phyloP scores from a whole-genome alignment of 208 protist species.

The Leishmania tropica region DNA sequence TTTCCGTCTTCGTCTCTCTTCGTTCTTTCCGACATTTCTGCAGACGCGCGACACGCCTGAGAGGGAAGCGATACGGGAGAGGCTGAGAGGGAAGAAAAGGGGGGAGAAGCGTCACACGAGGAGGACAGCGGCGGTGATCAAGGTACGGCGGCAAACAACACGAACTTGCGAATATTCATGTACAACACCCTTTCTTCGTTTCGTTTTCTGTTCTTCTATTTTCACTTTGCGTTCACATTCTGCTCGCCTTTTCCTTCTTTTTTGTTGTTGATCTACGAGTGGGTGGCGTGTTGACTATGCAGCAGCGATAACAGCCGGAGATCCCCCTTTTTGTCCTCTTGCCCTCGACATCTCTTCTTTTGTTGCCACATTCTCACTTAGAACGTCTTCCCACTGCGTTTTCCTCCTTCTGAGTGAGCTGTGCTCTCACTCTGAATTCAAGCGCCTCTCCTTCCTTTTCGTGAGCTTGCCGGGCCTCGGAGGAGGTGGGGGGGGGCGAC shows the following conservation, averaged over 20 bases:
- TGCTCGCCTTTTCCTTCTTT: neutral
- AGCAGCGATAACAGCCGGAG: neutral
- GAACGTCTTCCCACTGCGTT: neutral
- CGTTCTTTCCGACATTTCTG: neutral
- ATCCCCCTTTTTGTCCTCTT: neutral
- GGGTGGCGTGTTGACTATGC: neutral
- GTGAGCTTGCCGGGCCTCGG: neutral
- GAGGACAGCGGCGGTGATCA: neutral
- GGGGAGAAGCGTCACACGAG: neutral
- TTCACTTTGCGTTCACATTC: neutral
- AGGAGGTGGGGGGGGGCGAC: neutral
- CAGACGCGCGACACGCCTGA: neutral
- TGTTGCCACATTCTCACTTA: neutral
- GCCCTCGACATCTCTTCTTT: neutral
- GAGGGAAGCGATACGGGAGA: too few species aligned
- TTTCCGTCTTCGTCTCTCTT: neutral
- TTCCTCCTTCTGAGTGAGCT: neutral
- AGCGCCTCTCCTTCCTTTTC: neutral
- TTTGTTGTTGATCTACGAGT: neutral
- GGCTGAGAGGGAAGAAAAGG: neutral
- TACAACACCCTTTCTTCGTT: neutral
- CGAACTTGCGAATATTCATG: neutral
- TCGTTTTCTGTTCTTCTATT: neutral
- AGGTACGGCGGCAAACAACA: neutral
- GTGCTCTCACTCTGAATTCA: neutral